Percentiles rank a stretch among this genome's conserved stretches.
Evolutionary conservation across 257 asterid genomes (phyloP).

Genomic region (Catharanthus roseus): DNA sequence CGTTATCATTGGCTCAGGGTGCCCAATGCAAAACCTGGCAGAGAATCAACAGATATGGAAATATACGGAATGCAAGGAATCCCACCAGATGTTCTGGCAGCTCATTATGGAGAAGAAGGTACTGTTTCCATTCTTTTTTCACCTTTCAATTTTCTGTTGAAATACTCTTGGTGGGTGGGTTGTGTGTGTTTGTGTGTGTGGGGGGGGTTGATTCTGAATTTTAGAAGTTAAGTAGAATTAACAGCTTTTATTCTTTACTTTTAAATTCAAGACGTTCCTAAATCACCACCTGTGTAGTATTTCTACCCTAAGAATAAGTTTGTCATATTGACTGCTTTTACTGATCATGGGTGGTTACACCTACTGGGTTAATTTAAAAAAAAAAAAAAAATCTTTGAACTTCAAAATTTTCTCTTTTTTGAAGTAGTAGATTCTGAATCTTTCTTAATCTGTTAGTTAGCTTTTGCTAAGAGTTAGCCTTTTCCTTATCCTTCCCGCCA

Average conservation of each 20-base stretch:
- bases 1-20: conserved; percentile 44
- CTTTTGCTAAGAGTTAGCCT: too few relatives aligned
- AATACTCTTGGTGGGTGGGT: not conserved
- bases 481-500: too few relatives aligned
- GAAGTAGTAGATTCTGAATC: too few relatives aligned
- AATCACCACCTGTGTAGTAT: not conserved
- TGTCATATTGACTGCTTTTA: not conserved
- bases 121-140: not conserved
- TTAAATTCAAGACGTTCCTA: not conserved
- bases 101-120: conserved; percentile 98
- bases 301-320: not conserved
- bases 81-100: conserved; percentile 75
- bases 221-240: too few relatives aligned
- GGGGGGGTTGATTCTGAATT: too few relatives aligned
- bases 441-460: too few relatives aligned
- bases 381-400: too few relatives aligned
- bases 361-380: too few relatives aligned
- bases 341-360: too few relatives aligned
- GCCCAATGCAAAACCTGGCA: conserved; percentile 91
- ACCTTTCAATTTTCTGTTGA: not conserved
- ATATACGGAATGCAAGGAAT: conserved; percentile 99
- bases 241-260: not conserved
- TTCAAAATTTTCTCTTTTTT: too few relatives aligned
- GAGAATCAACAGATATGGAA: conserved; percentile 89
- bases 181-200: not conserved